Percentiles rank a stretch among this genome's conserved stretches.
These are phyloP conservation scores for Mycena pura DNA, from an alignment of 768 basidiomycete species.

Conservation along the genomic window DNA sequence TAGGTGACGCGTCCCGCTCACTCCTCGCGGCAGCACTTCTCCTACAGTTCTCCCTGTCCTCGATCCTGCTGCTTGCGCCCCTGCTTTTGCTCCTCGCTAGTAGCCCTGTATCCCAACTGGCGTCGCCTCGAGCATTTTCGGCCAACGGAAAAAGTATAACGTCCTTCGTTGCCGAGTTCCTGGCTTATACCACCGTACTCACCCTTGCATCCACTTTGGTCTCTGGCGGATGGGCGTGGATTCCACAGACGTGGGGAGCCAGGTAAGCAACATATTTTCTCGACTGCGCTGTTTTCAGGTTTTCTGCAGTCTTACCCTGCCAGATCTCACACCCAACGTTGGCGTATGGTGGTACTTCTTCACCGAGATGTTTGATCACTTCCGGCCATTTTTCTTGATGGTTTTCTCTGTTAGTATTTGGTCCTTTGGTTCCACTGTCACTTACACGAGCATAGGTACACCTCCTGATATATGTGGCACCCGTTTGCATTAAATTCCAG, in stretches of 20 bases:
- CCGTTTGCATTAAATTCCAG: constrained; percentile 90
- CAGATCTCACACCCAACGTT: constrained; percentile 91
- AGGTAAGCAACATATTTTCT: constrained; percentile 52
- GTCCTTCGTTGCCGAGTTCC: constrained; percentile 56
- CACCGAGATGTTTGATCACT: constrained; percentile 99
- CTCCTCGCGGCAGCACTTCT: constrained; percentile 75
- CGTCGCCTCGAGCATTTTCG: constrained; percentile 57
- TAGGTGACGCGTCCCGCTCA: constrained; percentile 65
- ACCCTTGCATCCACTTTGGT: constrained; percentile 59
- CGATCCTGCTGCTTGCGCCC: constrained; percentile 70
- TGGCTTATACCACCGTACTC: constrained; percentile 55
- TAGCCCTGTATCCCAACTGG: constrained; percentile 70
- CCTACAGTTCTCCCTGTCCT: constrained; percentile 75
- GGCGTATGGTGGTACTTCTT: constrained; percentile 99
- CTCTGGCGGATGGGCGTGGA: constrained; percentile 71
- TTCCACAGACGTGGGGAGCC: constrained; percentile 83
- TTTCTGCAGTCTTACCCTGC: constrained; percentile 69
- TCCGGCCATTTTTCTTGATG: constrained; percentile 93
- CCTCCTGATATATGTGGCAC: constrained; percentile 79
- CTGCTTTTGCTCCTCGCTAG: constrained; percentile 67
- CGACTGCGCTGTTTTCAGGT: not conserved
- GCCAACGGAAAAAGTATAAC: constrained; percentile 36
- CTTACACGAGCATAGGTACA: constrained; percentile 62
- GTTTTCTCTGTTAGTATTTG: constrained; percentile 80
- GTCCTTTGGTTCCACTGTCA: not conserved